Evolutionary conservation across 768 basidiomycete genomes (phyloP), one percentile per base, ranked within the genome.

Genomic region (Tulasnella calospora): DNA sequence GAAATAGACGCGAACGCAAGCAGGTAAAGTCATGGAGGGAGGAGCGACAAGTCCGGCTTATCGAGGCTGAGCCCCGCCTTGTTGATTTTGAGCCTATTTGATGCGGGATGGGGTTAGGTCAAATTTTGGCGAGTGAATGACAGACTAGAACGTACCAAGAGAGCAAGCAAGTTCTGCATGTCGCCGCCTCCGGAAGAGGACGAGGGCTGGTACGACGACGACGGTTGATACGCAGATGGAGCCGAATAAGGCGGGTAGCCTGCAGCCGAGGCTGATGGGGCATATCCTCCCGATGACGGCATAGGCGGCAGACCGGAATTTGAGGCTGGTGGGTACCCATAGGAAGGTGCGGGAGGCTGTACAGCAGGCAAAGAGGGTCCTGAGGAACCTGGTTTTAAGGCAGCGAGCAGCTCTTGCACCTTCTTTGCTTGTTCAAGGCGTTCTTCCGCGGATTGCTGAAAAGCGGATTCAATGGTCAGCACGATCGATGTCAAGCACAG

Each of bases 351-450:
- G 36, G 83, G 80, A 27, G 81, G 75, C 19, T 83, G 51, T 55
- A 81, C 77, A n/a, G 51, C n/a, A 61, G 51, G 51, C 7, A 30
- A 46, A 1, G 51, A 30, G 35, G 27, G 27, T 33, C 61, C 61
- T 27, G 61, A 3, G 6, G 61, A 67, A 67, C 61, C 61, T 15
- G 61, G 61, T 19, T 67, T 67, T 30, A 67, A 35, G 0, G 61
- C 47, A 23, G 46, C 1, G 9, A 73, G 72, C 79, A 90, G 89
- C 81, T 94, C 92, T 82, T 95, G 94, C 12, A 96, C 94, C 84
- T 89, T 92, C 77, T 91, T 89, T 10, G 94, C 94, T 86, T 95
- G 93, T 82, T 96, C 95, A 27, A 96, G 86, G 17, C 94, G 92
- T 73, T 95, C 94, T 78, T 95, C 93, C 15, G 86, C 67, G 12